Evolutionary conservation across 2,329 filamentous ascomycete species (phyloP).

Genomic region (Colletotrichum orbiculare): DNA sequence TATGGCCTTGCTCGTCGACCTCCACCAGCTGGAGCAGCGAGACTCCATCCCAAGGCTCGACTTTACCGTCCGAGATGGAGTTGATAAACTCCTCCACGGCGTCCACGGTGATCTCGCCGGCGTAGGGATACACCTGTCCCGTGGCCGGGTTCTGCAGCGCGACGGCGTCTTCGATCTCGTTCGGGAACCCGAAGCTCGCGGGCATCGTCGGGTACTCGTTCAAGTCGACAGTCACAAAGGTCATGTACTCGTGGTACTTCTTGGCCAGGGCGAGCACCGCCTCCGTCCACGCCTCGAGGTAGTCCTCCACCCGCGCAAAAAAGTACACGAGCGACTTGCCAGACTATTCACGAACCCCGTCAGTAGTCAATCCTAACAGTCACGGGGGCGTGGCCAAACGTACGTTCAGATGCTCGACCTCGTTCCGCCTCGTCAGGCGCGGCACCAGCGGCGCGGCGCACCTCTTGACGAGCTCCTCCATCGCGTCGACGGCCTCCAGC

Average conservation of each 20-base stretch:
- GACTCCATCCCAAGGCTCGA: slow-evolving; percentile 51
- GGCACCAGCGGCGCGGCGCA: slow-evolving; percentile 55
- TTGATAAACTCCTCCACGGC: slow-evolving; percentile 55
- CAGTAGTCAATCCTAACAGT: neutral
- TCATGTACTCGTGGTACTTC: slow-evolving; percentile 59
- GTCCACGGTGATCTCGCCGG: slow-evolving; percentile 45
- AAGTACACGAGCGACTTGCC: slow-evolving; percentile 53
- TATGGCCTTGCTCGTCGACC: slow-evolving; percentile 2
- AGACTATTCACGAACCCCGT: slow-evolving; percentile 40
- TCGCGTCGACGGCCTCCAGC: slow-evolving; percentile 43
- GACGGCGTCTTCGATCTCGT: slow-evolving; percentile 45
- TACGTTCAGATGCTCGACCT: slow-evolving; percentile 46
- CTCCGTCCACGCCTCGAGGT: slow-evolving; percentile 51
- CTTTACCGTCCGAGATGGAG: slow-evolving; percentile 56
- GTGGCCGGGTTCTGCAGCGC: slow-evolving; percentile 57
- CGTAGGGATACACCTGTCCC: slow-evolving; percentile 55
- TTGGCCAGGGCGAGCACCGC: slow-evolving; percentile 49
- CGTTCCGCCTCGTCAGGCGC: slow-evolving; percentile 57
- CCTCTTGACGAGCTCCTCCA: slow-evolving; percentile 51
- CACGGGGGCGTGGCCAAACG: neutral
- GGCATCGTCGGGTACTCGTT: slow-evolving; percentile 58
- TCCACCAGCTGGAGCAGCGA: slow-evolving; percentile 24
- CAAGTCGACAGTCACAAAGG: slow-evolving; percentile 59
- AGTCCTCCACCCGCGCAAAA: slow-evolving; percentile 39
- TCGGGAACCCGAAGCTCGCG: slow-evolving; percentile 50